Evolutionary conservation across 1,284 basidiomycete genomes (phyloP), one percentile per base, ranked within the genome.

Genomic region (Mycosarcoma mackinlayi): DNA sequence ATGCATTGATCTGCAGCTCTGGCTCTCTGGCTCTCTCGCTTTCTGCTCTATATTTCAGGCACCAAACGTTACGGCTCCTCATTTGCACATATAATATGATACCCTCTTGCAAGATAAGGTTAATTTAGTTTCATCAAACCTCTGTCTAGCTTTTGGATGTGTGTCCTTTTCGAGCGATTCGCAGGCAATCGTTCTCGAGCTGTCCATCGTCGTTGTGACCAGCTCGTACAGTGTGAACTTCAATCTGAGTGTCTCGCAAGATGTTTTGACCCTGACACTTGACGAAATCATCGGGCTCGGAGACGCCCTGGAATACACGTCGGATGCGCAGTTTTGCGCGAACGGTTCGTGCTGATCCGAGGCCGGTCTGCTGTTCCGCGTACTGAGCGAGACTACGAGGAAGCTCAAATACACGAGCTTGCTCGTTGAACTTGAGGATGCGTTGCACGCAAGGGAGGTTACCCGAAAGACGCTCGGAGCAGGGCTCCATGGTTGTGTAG

Each of bases 401-500:
- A 21, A 68, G 34, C 28, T 49, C n/a, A 44, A 56, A 48, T 23
- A 46, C 16, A 42, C 50, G 11, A 48, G 25, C 4, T 27, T 50
- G 28, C 38, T 50, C 14, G 57, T 83, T 83, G 57, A 81, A 82
- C 4, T 85, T 85, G 37, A 97, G 88, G 51, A 98, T 88, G 13
- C 92, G 91, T 71, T 94, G 88, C 13, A 92, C 90, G 81, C 96
- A 98, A 0, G 93, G 90, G 0, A 89, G 84, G 31, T 96, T 87
- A 1, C 94, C 94, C 1, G 92, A 94, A 10, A 93, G 91, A 52
- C 96, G 87, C 27, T 92, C 84, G 3, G 93, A 95, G 82, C 96
- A 99, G 11, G 96, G 96, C 81, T 99, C 96, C 87, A 99, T 89
- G 0, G 95, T 98, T 0, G 94, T 96, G 80, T 95, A 98, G 59